These are phyloP conservation scores for Inosperma sp. DNA, from an alignment of 768 basidiomycete genomes.

Conservation along the genomic window DNA sequence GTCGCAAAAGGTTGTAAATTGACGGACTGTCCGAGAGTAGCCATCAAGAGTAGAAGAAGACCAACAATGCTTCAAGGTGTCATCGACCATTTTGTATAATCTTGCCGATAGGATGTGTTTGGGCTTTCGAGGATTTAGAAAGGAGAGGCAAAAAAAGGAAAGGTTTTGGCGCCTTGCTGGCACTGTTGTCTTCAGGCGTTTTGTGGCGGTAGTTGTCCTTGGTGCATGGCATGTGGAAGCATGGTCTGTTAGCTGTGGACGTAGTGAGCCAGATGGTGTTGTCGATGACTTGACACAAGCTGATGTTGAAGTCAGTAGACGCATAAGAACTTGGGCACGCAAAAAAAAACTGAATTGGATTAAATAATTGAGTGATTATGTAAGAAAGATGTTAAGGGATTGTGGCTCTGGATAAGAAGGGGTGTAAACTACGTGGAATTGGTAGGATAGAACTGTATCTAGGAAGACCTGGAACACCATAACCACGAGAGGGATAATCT, in stretches of 20 bases:
- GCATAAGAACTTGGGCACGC: too few relatives aligned
- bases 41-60: constrained; percentile 10
- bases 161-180: too few relatives aligned
- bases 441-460: background rate
- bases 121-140: background rate
- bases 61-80: constrained; percentile 12
- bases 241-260: too few relatives aligned
- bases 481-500: constrained; percentile 21
- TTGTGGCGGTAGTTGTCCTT: too few relatives aligned
- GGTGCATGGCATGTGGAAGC: too few relatives aligned
- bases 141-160: too few relatives aligned
- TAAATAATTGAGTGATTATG: background rate
- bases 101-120: background rate
- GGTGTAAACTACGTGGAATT: background rate
- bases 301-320: too few relatives aligned
- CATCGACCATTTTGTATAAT: background rate
- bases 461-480: background rate
- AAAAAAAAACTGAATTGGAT: too few relatives aligned
- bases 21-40: constrained; percentile 11
- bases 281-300: too few relatives aligned
- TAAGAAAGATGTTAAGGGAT: background rate
- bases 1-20: constrained; percentile 21
- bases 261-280: too few relatives aligned
- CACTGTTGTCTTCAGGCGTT: too few relatives aligned
- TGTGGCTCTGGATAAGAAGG: background rate